Evolutionary conservation across 768 basidiomycete species (phyloP).

Genomic region (Psilocybe azurescens): DNA sequence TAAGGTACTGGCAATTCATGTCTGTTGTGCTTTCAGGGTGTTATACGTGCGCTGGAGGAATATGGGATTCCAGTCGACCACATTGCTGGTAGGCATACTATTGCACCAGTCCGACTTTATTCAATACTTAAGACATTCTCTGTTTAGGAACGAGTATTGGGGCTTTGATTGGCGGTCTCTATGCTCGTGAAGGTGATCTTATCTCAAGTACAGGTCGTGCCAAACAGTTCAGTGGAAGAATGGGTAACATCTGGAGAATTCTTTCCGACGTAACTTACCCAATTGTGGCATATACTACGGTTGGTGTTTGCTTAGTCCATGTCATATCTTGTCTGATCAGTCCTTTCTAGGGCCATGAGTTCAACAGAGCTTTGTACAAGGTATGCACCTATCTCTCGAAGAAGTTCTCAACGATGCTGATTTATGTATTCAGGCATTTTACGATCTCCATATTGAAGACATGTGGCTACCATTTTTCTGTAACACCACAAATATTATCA

Average conservation of each 20-base stretch:
- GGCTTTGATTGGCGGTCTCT: conserved; percentile 90
- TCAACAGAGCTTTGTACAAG: conserved; percentile 95
- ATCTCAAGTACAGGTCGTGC: conserved; percentile 84
- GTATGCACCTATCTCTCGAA: conserved; percentile 35
- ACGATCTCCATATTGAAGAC: conserved; percentile 93
- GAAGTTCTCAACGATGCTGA: not conserved
- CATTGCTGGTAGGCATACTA: conserved; percentile 65
- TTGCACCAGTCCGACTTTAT: not conserved
- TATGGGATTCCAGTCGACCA: conserved; percentile 93
- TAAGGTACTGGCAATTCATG: conserved; percentile 10
- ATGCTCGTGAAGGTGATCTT: conserved; percentile 93
- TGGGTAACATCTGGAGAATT: conserved; percentile 95
- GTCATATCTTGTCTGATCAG: not conserved
- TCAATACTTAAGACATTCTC: not conserved
- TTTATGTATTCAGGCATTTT: conserved; percentile 65
- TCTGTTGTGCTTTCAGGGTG: conserved; percentile 61
- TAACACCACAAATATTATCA: conserved; percentile 97
- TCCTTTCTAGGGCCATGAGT: conserved; percentile 79
- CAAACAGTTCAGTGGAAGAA: conserved; percentile 90
- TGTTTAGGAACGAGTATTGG: conserved; percentile 84
- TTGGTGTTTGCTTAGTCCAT: conserved; percentile 27
- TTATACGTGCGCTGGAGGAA: conserved; percentile 91
- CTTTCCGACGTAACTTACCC: conserved; percentile 94
- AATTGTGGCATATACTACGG: conserved; percentile 90
- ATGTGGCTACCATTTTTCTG: conserved; percentile 99